Conservation (phyloP, 139 green algal genomes). For the Coelastrella sp. region DNA sequence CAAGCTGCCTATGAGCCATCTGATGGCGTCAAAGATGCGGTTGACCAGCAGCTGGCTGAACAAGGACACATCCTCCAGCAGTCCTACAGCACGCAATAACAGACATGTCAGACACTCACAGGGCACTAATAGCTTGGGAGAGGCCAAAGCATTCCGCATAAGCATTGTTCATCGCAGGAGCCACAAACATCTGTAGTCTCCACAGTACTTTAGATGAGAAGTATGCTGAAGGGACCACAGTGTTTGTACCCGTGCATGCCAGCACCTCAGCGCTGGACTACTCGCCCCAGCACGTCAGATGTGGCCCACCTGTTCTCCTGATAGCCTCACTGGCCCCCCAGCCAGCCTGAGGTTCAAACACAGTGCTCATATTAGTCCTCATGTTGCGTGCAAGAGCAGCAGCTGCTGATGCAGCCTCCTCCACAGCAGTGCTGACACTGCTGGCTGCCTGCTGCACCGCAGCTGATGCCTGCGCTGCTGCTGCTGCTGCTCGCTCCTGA, state of each 20-base stretch:
- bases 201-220: too few relatives aligned
- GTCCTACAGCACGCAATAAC: too few relatives aligned
- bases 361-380: constrained; percentile 11
- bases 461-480: constrained; percentile 8
- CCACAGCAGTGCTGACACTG: neutral
- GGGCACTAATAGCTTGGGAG: neutral
- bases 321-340: constrained; percentile 37
- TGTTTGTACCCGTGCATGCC: too few relatives aligned
- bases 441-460: constrained; percentile 35
- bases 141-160: too few relatives aligned
- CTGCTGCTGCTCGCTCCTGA: constrained; percentile 28
- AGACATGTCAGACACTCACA: neutral
- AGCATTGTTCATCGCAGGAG: too few relatives aligned
- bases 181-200: too few relatives aligned
- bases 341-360: constrained; percentile 29
- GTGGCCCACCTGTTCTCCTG: constrained; percentile 8
- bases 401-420: constrained; percentile 33
- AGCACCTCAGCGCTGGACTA: too few relatives aligned
- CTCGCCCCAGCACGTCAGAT: too few relatives aligned
- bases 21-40: constrained; percentile 28
- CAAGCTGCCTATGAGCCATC: constrained; percentile 16
- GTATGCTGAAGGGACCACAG: too few relatives aligned
- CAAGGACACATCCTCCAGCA: constrained; percentile 32
- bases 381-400: constrained; percentile 30
- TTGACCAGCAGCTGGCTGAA: constrained; percentile 31